Evolutionary conservation across 2,329 filamentous ascomycete species (phyloP).

Genomic region (Cladosporium oxysporum): DNA sequence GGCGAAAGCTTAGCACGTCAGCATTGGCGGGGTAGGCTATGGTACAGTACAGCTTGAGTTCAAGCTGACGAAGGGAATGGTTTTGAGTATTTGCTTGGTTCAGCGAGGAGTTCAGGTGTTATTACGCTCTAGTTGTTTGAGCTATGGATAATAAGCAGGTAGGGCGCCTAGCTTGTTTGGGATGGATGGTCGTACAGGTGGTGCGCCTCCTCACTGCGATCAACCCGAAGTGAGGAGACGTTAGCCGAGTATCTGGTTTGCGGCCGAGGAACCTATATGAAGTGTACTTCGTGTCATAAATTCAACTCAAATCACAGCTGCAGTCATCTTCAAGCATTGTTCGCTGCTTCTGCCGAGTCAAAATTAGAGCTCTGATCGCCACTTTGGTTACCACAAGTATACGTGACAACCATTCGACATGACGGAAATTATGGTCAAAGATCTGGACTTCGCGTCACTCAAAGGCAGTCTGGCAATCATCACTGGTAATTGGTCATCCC

Average conservation of each 20-base stretch:
- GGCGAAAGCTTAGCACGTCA: slow-evolving; percentile 22
- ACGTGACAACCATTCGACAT: slow-evolving; percentile 18
- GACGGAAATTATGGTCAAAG: slow-evolving; percentile 31
- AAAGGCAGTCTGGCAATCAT: slow-evolving; percentile 30
- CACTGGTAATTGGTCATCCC: slow-evolving; percentile 23
- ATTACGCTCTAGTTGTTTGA: neutral
- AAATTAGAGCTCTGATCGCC: neutral
- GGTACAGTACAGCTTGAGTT: neutral
- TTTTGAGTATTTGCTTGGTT: neutral
- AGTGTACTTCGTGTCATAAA: neutral
- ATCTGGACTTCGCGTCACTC: slow-evolving; percentile 28
- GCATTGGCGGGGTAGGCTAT: neutral
- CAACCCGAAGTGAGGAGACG: neutral
- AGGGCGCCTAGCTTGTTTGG: neutral
- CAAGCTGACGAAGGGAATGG: neutral
- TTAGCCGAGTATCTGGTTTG: neutral
- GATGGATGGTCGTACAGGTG: neutral
- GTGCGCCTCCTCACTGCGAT: neutral
- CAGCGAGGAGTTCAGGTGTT: slow-evolving; percentile 18
- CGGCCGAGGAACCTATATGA: neutral
- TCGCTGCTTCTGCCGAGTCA: neutral
- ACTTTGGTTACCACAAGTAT: too few species aligned
- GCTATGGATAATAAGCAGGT: neutral
- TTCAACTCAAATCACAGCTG: neutral
- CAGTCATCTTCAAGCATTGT: neutral